Conservation (phyloP, 2,329 filamentous ascomycete species). For the Sclerotinia glacialis region DNA sequence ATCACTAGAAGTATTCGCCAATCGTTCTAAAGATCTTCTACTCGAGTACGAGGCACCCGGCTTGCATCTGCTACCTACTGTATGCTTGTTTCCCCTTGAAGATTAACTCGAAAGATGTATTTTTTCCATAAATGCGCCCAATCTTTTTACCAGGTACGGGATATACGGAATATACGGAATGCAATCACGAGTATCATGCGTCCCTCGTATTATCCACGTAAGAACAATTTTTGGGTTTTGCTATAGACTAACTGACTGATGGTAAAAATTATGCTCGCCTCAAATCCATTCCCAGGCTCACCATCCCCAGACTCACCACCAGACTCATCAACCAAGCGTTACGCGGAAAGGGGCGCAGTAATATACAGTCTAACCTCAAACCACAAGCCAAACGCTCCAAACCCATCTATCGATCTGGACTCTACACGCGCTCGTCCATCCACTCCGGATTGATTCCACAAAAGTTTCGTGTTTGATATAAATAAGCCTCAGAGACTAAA, state of each 20-base stretch:
- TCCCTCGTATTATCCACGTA: neutral
- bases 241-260: no score
- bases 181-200: neutral
- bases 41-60: neutral
- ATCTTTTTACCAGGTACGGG: neutral
- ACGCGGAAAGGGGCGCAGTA: slow-evolving; percentile 17
- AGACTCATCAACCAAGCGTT: slow-evolving; percentile 11
- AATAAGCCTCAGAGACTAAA: neutral
- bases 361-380: slow-evolving; percentile 1
- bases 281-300: neutral
- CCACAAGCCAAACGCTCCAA: neutral
- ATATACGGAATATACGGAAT: neutral
- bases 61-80: neutral
- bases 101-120: neutral
- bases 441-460: neutral
- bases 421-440: neutral
- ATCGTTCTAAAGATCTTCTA: slow-evolving; percentile 11
- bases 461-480: slow-evolving; percentile 11
- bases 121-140: neutral
- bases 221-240: neutral
- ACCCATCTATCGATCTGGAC: neutral
- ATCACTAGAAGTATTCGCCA: slow-evolving; percentile 8
- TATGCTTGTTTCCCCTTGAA: neutral
- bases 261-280: no score
- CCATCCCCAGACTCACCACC: neutral